Evolutionary conservation across 257 asterid genomes (phyloP).

Genomic region (Ballota nigra): DNA sequence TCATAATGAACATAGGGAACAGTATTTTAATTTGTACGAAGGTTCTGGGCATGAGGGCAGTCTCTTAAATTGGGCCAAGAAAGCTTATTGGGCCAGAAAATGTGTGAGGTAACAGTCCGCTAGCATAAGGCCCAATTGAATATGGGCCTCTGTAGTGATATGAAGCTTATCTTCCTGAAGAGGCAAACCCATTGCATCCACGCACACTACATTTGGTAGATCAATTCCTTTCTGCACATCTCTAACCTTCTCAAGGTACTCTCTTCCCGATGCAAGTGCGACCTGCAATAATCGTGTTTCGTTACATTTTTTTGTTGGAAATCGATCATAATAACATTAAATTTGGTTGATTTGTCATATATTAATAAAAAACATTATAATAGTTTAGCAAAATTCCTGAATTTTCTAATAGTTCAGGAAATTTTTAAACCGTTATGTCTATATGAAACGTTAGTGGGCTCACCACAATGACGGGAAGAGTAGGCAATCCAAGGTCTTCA

Average conservation of each 20-base stretch:
- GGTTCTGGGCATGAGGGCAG: not conserved
- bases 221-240: constrained; percentile 50
- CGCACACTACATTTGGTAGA: constrained; percentile 48
- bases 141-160: constrained; percentile 61
- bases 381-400: too few species aligned
- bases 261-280: constrained; percentile 64
- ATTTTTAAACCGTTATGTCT: too few species aligned
- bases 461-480: too few species aligned
- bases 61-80: not conserved
- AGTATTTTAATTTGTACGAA: too few species aligned
- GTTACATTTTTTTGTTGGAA: too few species aligned
- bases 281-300: constrained; percentile 36
- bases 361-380: too few species aligned
- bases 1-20: too few species aligned
- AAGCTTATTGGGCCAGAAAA: not conserved
- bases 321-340: too few species aligned
- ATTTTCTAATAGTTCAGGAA: too few species aligned
- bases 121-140: constrained; percentile 51
- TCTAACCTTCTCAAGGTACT: constrained; percentile 48
- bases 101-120: too few species aligned
- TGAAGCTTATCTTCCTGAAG: constrained; percentile 72
- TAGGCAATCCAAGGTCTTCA: constrained; percentile 49
- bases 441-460: not conserved
- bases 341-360: too few species aligned
- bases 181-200: constrained; percentile 66